Base-by-base conservation (phyloP, 1,284 basidiomycete genomes). In the Melampsora larici-populina region DNA sequence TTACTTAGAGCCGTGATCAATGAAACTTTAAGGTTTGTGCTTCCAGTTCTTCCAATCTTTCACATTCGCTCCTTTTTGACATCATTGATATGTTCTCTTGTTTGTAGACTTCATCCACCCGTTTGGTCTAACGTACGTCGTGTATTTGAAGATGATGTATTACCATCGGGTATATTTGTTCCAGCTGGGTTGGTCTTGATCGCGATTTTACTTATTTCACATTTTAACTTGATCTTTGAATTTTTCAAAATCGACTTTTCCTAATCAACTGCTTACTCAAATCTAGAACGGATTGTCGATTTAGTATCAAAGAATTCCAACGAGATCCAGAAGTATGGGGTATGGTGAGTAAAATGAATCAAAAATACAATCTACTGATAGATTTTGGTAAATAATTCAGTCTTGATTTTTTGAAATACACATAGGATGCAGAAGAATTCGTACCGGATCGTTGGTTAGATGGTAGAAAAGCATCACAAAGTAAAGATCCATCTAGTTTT, bases 391-490 rank as follows among this genome's bases (percentile, higher is more conserved):
- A 11, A 2, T n/a, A n/a, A 9, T 66, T 62, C 9, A 26, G n/a
- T n/a, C 17, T 43, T n/a, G 9, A 49, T n/a, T n/a, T n/a, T n/a
- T n/a, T n/a, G n/a, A n/a, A n/a, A n/a, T 79, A 84, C 0, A 89
- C 91, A 78, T 90, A 90, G 0, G 87, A 90, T 80, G 86, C 85
- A 13, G n/a, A n/a, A n/a, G n/a, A n/a, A n/a, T n/a, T n/a, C n/a
- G n/a, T n/a, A n/a, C n/a, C n/a, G n/a, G n/a, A n/a, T n/a, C n/a
- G n/a, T n/a, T n/a, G n/a, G n/a, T n/a, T n/a, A n/a, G n/a, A n/a
- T n/a, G n/a, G n/a, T n/a, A n/a, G n/a, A n/a, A n/a, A n/a, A n/a
- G n/a, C n/a, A n/a, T n/a, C n/a, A n/a, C n/a, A n/a, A n/a, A n/a
- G n/a, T n/a, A n/a, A n/a, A n/a, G n/a, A n/a, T n/a, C n/a, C n/a